phyloP scores from a whole-genome alignment of 2,329 filamentous ascomycete genomes.

The Fusarium chuoi region DNA sequence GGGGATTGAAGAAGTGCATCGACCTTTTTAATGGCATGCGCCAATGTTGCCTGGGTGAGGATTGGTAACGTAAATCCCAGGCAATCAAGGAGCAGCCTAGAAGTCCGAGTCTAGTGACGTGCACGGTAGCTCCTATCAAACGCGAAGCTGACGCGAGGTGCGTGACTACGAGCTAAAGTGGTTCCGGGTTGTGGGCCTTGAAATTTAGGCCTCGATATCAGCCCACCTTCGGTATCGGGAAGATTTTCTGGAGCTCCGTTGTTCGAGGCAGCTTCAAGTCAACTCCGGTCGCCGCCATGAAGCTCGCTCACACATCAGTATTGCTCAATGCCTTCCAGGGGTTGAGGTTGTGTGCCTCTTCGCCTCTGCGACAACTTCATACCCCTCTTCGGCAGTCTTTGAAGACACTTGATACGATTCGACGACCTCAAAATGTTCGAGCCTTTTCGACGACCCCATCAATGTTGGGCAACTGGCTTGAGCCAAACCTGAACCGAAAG shows the following conservation, averaged over 20 bases:
- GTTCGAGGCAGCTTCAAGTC: constrained; percentile 40
- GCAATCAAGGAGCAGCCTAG: constrained; percentile 44
- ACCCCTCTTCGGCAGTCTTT: constrained; percentile 47
- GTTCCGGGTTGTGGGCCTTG: constrained; percentile 26
- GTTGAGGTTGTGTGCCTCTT: constrained; percentile 57
- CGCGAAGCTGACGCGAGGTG: constrained; percentile 60
- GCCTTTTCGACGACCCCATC: constrained; percentile 77
- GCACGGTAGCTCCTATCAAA: constrained; percentile 45
- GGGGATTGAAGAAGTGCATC: neutral
- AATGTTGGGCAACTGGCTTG: constrained; percentile 78
- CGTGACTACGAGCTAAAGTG: constrained; percentile 53
- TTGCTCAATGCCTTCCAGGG: constrained; percentile 63
- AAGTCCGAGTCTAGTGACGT: constrained; percentile 47
- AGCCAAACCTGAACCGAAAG: constrained; percentile 79
- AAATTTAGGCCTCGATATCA: neutral
- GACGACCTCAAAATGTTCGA: constrained; percentile 61
- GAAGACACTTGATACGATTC: constrained; percentile 45
- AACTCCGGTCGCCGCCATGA: constrained; percentile 55
- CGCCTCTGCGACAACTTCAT: constrained; percentile 53
- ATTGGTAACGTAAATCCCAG: constrained; percentile 33
- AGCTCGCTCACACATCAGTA: constrained; percentile 55
- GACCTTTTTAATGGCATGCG: constrained; percentile 38
- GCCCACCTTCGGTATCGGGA: constrained; percentile 24
- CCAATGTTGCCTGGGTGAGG: constrained; percentile 36
- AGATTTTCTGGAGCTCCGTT: constrained; percentile 50